Percentiles rank a stretch among this genome's conserved stretches.
phyloP scores from a whole-genome alignment of 2,329 filamentous ascomycete species.

The Alternaria hordeiaustralica region DNA sequence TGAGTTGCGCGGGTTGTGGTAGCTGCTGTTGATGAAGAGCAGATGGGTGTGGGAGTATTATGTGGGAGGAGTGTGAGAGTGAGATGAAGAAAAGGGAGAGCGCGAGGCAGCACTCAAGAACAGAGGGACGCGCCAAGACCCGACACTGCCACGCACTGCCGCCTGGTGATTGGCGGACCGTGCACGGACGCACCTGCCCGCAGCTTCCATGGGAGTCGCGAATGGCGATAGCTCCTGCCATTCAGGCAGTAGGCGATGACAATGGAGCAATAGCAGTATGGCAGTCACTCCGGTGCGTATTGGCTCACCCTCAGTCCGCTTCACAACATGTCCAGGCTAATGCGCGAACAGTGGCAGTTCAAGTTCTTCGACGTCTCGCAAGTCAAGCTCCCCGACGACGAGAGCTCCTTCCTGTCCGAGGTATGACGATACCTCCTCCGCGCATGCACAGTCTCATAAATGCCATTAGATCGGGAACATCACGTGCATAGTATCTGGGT shows the following conservation, averaged over 20 bases:
- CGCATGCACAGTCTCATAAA: slow-evolving; percentile 33
- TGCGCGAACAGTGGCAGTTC: slow-evolving; percentile 85
- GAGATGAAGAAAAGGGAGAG: slow-evolving; percentile 20
- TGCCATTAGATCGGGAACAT: slow-evolving; percentile 65
- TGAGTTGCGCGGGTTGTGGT: slow-evolving; percentile 12
- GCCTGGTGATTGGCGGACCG: slow-evolving; percentile 5
- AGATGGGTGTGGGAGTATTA: slow-evolving; percentile 8
- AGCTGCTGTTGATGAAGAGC: slow-evolving; percentile 15
- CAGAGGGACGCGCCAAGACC: slow-evolving; percentile 14
- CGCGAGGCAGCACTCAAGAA: slow-evolving; percentile 22
- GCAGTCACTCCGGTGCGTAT: slow-evolving; percentile 51
- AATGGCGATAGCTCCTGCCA: slow-evolving; percentile 33
- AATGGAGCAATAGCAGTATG: slow-evolving; percentile 46
- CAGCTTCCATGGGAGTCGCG: slow-evolving; percentile 14
- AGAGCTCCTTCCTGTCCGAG: slow-evolving; percentile 79
- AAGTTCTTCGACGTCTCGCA: slow-evolving; percentile 98
- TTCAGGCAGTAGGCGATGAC: slow-evolving; percentile 18
- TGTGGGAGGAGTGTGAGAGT: slow-evolving; percentile 11
- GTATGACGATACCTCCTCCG: slow-evolving; percentile 57
- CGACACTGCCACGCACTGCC: slow-evolving; percentile 8
- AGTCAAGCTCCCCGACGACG: slow-evolving; percentile 79
- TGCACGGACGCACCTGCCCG: slow-evolving; percentile 25
- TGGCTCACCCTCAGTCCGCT: neutral
- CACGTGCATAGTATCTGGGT: slow-evolving; percentile 83
- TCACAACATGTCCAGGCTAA: slow-evolving; percentile 30